Percentiles rank a stretch among this genome's conserved stretches.
Conservation (phyloP, 441 rosid genomes). For the Populus tomentosa region DNA sequence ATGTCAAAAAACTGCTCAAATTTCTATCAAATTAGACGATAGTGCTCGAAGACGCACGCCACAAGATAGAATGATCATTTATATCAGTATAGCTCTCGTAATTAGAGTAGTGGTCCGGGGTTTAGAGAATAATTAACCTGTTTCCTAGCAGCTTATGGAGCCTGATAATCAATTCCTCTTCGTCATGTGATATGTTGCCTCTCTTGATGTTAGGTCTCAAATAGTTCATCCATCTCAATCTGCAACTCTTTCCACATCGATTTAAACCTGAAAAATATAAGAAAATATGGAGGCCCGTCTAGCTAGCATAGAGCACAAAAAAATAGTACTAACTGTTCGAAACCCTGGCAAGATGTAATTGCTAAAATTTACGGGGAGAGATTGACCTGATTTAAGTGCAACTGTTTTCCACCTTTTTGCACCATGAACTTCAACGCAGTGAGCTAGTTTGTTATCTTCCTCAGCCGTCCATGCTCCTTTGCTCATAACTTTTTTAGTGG, state of each 20-base stretch:
- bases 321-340: too few relatives aligned
- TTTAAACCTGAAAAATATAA: too few relatives aligned
- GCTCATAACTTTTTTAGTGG: too few relatives aligned
- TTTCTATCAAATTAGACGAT: not conserved
- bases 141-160: constrained; percentile 65
- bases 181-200: constrained; percentile 63
- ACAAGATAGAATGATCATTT: not conserved
- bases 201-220: constrained; percentile 64
- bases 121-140: constrained; percentile 16
- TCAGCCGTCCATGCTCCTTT: too few relatives aligned
- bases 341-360: too few relatives aligned
- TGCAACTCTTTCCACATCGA: constrained; percentile 19
- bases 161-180: constrained; percentile 60
- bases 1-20: not conserved
- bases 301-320: too few relatives aligned
- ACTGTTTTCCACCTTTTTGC: not conserved
- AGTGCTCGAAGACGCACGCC: not conserved
- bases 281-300: too few relatives aligned
- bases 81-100: not conserved
- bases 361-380: not conserved
- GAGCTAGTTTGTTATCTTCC: too few relatives aligned
- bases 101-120: constrained; percentile 8
- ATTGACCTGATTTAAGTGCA: not conserved
- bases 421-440: too few relatives aligned
- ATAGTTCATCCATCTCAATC: constrained; percentile 64